Evolutionary conservation across 352 stramenopile genomes (phyloP), one percentile per base, ranked within the genome.

Genomic region (Plasmopara halstedii): DNA sequence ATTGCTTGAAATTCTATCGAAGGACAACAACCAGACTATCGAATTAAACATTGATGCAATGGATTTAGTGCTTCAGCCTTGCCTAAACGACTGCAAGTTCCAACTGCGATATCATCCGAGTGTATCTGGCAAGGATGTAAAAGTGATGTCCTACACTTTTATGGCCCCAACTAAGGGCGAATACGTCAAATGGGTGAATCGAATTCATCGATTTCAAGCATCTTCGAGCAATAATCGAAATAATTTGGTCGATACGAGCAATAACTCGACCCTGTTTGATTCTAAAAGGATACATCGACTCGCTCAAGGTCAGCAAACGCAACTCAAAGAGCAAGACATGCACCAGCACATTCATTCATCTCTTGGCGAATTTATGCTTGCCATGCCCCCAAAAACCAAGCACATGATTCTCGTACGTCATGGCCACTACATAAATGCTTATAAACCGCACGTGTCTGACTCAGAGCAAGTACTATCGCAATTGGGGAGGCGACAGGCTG

Each of bases 391-490:
- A 15, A 70, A 73, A 40, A 84, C 67, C 23, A 81, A 80, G 15
- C 76, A 91, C 53, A 67, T 92, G 22, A 73, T 92, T 26, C 46
- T 92, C 17, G 57, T 89, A 8, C 80, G 80, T 22, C 80, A 92
- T 41, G 80, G 80, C 9, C 80, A 92, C 41, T 92, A 92, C 50
- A 69, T 89, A 17, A 88, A 89, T 50, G 80, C 80, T 1, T 71
- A 89, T 39, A 56, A 67, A 23, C 77, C 68, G 23, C 56, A 79
- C 23, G 67, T 70, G 2, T 64, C 57, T 1, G 80, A 89, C 22
- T 58, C 63, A 17, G 50, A 88, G 37, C 78, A 89, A 66, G 73
- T 92, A 20, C 64, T 92, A 0, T 89, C 80, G 8, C 73, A 88
- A 39, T 85, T 92, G 63, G 80, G 80, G 4, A 58, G 69, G 11